These are phyloP conservation scores for Flaveria robusta DNA, from an alignment of 129 eudicot species.

Conservation along the genomic window DNA sequence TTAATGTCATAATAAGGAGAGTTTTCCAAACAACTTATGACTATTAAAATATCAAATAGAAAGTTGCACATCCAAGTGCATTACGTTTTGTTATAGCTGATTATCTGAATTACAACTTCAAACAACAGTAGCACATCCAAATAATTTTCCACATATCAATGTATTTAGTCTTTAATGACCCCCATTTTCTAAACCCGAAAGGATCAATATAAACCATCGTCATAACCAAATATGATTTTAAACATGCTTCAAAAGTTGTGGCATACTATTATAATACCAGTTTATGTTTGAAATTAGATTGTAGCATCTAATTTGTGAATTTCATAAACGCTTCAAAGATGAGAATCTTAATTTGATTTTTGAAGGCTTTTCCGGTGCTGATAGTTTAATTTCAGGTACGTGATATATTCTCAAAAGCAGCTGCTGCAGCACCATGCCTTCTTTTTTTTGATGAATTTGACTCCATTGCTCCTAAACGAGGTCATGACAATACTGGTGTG, in stretches of 20 bases:
- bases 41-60: background rate
- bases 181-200: background rate
- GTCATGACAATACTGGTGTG: slow-evolving; percentile 98
- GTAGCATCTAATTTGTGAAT: slow-evolving; percentile 11
- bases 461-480: slow-evolving; percentile 98
- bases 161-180: slow-evolving; percentile 6
- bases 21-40: background rate
- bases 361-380: slow-evolving; percentile 26
- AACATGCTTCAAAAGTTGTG: slow-evolving; percentile 17
- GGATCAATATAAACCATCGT: background rate
- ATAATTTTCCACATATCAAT: background rate
- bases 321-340: background rate
- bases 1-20: background rate
- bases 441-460: slow-evolving; percentile 98
- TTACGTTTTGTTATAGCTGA: slow-evolving; percentile 7
- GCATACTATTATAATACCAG: background rate
- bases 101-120: background rate
- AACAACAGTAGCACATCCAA: background rate
- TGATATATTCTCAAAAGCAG: slow-evolving; percentile 93
- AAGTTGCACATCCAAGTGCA: background rate
- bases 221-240: background rate
- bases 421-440: slow-evolving; percentile 96
- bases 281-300: background rate
- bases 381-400: slow-evolving; percentile 63
- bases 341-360: background rate